Base-by-base conservation (phyloP, 768 basidiomycete genomes). In the Glaciozyma antarctica region DNA sequence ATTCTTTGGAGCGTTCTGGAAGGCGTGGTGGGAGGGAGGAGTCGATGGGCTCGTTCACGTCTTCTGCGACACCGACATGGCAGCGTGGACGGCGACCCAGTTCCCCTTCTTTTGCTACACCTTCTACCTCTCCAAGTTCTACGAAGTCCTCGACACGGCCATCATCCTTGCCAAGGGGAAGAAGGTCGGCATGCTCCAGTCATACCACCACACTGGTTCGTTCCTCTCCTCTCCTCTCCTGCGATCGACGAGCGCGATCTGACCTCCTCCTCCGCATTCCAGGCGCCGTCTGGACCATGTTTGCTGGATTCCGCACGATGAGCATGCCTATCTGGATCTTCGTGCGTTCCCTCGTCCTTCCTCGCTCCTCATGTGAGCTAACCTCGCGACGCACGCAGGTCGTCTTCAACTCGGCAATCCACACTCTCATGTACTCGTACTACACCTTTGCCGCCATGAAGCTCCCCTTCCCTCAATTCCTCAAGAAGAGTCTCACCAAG, bases 131-230 rank as follows among this genome's bases (percentile, higher is more conserved):
- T 54, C 49, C 47, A 66, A 70, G 62, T 70, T 61, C 62, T 69
- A 69, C 62, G 66, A 67, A 34, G 51, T 65, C 10, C 53, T 65
- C 53, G 64, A 65, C 32, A 65, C 64, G 17, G 66, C 66, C 30
- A 73, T 75, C 61, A 68, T 75, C 48, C 64, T 75, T 28, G 55
- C 70, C 48, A 73, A 75, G 67, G 74, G 74, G 24, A 73, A 73
- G 65, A 72, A 73, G 56, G 71, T 68, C 43, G 64, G 64, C 22
- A 62, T 69, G 38, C 43, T 58, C 22, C 38, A 58, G 47, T 60
- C 41, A 17, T 75, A 73, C 64, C 74, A 75, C 60, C 74, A 75
- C 69, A 62, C 64, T 38, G 74, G 74, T 3, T 73, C 74, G 17
- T 63, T 72, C 48, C 47, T 65, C 28, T 22, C 22, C 32, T 12